phyloP scores from a whole-genome alignment of 1,284 basidiomycete species.

The Ceratobasidium papillatum region DNA sequence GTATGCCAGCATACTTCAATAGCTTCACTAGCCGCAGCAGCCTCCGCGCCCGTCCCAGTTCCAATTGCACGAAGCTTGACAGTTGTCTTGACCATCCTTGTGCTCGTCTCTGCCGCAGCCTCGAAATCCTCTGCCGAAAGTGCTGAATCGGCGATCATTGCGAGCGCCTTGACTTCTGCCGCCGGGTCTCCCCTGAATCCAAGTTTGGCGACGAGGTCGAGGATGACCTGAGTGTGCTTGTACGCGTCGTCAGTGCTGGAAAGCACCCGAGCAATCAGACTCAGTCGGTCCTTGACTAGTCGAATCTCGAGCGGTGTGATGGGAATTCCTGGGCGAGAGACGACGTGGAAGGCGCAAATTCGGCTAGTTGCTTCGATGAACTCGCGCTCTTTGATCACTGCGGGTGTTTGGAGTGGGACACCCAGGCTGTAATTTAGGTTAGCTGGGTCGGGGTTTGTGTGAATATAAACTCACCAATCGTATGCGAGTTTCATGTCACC shows the following conservation, averaged over 20 bases:
- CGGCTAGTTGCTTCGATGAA: constrained; percentile 95
- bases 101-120: constrained; percentile 74
- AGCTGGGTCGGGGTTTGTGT: constrained; percentile 31
- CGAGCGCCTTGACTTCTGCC: constrained; percentile 81
- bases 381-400: constrained; percentile 75
- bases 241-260: constrained; percentile 85
- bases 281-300: constrained; percentile 83
- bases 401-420: constrained; percentile 71
- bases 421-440: constrained; percentile 63
- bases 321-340: constrained; percentile 74
- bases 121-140: constrained; percentile 80
- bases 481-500: constrained; percentile 96
- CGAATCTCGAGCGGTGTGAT: constrained; percentile 92
- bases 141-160: constrained; percentile 88
- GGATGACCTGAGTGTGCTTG: constrained; percentile 86
- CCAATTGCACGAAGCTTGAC: constrained; percentile 41
- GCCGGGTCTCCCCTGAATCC: constrained; percentile 75
- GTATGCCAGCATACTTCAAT: constrained; percentile 86
- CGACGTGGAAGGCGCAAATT: constrained; percentile 82
- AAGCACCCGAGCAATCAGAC: constrained; percentile 81
- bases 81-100: constrained; percentile 68
- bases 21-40: constrained; percentile 58
- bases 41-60: constrained; percentile 46
- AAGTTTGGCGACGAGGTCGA: constrained; percentile 87
- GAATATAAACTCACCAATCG: constrained; percentile 73